Evolutionary conservation across 768 basidiomycete genomes (phyloP).

Genomic region (Psilocybe cubensis): DNA sequence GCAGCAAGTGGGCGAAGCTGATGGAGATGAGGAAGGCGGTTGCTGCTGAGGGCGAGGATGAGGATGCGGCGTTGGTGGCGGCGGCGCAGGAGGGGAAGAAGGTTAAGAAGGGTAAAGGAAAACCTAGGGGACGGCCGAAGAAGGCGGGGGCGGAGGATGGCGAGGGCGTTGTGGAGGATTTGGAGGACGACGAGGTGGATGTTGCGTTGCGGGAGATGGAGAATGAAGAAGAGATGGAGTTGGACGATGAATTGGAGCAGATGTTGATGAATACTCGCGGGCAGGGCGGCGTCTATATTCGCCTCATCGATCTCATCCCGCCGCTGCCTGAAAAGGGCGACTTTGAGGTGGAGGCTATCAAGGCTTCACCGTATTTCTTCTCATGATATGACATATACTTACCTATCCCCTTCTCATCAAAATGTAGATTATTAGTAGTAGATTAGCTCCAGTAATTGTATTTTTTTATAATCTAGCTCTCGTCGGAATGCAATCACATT

Average conservation of each 20-base stretch:
- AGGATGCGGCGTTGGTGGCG: constrained; percentile 19
- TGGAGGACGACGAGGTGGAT: too few species aligned
- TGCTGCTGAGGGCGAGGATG: constrained; percentile 2
- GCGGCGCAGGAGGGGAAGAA: constrained; percentile 21
- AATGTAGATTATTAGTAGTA: not conserved
- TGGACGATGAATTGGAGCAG: constrained; percentile 12
- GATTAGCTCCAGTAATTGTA: not conserved
- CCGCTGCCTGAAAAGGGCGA: constrained; percentile 82
- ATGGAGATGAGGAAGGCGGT: not conserved
- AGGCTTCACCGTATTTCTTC: constrained; percentile 90
- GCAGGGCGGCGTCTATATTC: constrained; percentile 55
- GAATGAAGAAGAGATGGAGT: not conserved
- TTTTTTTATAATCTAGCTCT: not conserved
- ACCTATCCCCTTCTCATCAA: not conserved
- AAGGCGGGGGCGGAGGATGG: too few species aligned
- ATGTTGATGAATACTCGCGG: constrained; percentile 5
- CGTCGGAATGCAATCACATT: not conserved
- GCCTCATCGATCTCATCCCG: constrained; percentile 75
- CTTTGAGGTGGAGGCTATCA: constrained; percentile 85
- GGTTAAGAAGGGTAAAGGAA: constrained; percentile 11
- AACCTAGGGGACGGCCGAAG: too few species aligned
- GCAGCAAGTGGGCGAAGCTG: constrained; percentile 33
- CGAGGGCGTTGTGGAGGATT: too few species aligned
- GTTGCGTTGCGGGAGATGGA: too few species aligned
- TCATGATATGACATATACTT: constrained; percentile 48